Evolutionary conservation across 345 rosid genomes (phyloP), one percentile per base, ranked within the genome.

Genomic region (Populus pruinosa): DNA sequence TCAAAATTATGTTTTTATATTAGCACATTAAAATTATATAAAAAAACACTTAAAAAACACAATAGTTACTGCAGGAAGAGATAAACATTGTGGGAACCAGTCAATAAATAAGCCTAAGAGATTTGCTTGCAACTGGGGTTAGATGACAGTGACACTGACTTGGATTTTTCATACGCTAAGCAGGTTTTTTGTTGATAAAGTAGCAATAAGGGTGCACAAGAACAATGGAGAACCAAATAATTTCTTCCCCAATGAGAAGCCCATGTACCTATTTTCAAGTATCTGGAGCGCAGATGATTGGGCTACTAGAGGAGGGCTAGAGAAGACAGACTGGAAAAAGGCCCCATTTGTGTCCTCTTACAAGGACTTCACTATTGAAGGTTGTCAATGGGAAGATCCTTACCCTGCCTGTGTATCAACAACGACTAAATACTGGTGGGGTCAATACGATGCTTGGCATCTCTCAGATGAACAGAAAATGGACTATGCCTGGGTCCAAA

Each of bases 261-360:
- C 98, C 0, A 92, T 96, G 99, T 92, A 88, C 88, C 84, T 96
- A 44, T 96, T 93, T 85, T 96, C 99, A 10, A 93, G 97, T 84
- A 91, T 96, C 12, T 96, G 99, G 98, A 93, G 93, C 80, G 99
- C 98, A 0, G 99, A 96, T 41, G 98, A 96, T 0, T 96, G 98
- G 99, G 99, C 98, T 13, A 96, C 99, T 4, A 83, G 97, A 65
- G 98, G 99, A 1, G 99, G 99, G 18, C 84, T 92, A 1, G 99
- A 93, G 92, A 93, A 96, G 81, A 96, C 99, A 0, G 87, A 96
- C 79, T 92, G 99, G 99, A 88, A 88, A 67, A 89, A 80, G 62
- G 90, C 95, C 6, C 99, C 99, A 0, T 96, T 96, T 69, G 97
- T 92, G 47, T 96, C 99, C 0, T 85, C 97, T 2, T 96, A 96